Percentiles rank a stretch among this genome's conserved stretches.
These are phyloP conservation scores for Fraxinus floribunda DNA, from an alignment of 305 asterid genomes.

Conservation along the genomic window DNA sequence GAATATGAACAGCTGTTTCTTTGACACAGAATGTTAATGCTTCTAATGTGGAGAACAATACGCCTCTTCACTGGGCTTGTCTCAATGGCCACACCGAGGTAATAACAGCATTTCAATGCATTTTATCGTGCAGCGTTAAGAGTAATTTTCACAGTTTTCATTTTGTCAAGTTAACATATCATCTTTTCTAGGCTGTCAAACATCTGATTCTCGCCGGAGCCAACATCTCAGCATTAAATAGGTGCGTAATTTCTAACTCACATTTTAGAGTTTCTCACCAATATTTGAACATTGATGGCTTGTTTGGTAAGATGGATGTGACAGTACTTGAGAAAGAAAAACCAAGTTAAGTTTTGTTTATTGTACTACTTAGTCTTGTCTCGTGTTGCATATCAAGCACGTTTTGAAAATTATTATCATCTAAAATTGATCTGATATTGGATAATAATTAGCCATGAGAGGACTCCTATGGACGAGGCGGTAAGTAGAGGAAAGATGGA, in stretches of 20 bases:
- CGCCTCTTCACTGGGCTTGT: slow-evolving; percentile 97
- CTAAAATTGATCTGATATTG: slow-evolving; percentile 17
- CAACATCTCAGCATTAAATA: slow-evolving; percentile 39
- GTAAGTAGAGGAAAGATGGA: slow-evolving; percentile 59
- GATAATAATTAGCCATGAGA: slow-evolving; percentile 62
- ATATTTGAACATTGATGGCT: neutral
- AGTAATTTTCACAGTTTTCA: neutral
- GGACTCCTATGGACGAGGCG: slow-evolving; percentile 87
- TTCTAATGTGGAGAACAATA: slow-evolving; percentile 67
- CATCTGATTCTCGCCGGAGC: no score
- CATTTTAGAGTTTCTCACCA: neutral
- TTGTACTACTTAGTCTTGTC: neutral
- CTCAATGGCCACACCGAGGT: slow-evolving; percentile 87
- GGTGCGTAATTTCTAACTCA: slow-evolving; percentile 34
- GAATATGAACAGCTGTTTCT: slow-evolving; percentile 17
- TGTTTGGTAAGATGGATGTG: neutral
- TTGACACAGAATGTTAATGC: slow-evolving; percentile 78
- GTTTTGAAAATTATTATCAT: neutral
- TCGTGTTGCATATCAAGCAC: neutral
- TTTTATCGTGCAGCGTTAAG: neutral
- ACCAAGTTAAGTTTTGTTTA: neutral
- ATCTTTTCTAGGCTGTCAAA: neutral
- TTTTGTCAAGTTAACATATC: neutral
- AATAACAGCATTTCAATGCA: slow-evolving; percentile 1
- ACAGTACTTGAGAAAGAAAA: neutral